Percentiles rank a stretch among this genome's conserved stretches.
Evolutionary conservation across 1,139 yeast genomes (phyloP).

Genomic region (Candida tropicalis): DNA sequence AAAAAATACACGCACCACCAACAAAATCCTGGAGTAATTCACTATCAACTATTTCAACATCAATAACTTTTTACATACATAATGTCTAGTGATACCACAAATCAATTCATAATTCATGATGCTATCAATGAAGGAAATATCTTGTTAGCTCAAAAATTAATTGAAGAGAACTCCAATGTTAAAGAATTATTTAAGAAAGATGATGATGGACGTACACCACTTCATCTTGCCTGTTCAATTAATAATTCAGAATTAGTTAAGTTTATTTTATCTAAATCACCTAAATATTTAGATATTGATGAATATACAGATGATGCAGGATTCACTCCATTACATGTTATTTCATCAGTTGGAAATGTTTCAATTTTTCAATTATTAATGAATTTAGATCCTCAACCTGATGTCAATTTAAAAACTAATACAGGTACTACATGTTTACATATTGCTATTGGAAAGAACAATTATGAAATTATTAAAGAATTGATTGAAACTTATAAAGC

Average conservation of each 20-base stretch:
- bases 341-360: slow-evolving; percentile 70
- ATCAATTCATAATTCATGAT: slow-evolving; percentile 48
- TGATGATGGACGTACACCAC: slow-evolving; percentile 76
- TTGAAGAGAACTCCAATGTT: slow-evolving; percentile 54
- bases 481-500: slow-evolving; percentile 58
- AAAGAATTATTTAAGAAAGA: slow-evolving; percentile 51
- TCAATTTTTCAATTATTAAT: slow-evolving; percentile 48
- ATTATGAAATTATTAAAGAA: slow-evolving; percentile 51
- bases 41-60: too few relatives aligned
- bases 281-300: slow-evolving; percentile 39
- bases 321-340: slow-evolving; percentile 88
- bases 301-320: slow-evolving; percentile 72
- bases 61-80: too few relatives aligned
- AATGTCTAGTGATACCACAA: slow-evolving; percentile 1
- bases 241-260: slow-evolving; percentile 58
- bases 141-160: slow-evolving; percentile 48
- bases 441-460: slow-evolving; percentile 72
- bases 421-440: slow-evolving; percentile 79
- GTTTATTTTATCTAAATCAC: slow-evolving; percentile 44
- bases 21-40: too few relatives aligned
- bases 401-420: slow-evolving; percentile 52
- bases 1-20: too few relatives aligned
- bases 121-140: slow-evolving; percentile 61
- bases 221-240: slow-evolving; percentile 88
- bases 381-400: slow-evolving; percentile 32